Conservation (phyloP, 2,329 filamentous ascomycete species). For the Trichophyton equinum region DNA sequence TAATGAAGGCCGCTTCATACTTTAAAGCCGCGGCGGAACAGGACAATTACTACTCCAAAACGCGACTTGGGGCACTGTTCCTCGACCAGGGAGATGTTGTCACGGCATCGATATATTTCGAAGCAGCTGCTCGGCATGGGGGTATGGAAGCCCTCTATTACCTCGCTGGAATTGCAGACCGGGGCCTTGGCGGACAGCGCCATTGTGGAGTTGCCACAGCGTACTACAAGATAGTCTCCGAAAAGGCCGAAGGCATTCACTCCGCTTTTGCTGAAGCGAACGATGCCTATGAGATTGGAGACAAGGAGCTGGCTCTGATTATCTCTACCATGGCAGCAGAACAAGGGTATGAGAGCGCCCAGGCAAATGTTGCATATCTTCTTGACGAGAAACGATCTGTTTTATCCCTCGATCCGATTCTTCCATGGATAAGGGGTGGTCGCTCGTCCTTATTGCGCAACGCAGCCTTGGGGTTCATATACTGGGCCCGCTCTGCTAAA, state of each 20-base stretch:
- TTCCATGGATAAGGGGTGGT: constrained; percentile 35
- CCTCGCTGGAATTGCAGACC: constrained; percentile 71
- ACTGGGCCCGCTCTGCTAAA: constrained; percentile 89
- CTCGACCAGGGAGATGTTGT: constrained; percentile 77
- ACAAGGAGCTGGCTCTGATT: constrained; percentile 67
- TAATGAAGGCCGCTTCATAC: constrained; percentile 58
- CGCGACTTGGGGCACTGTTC: constrained; percentile 70
- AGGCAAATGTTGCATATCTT: constrained; percentile 80
- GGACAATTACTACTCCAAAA: constrained; percentile 67
- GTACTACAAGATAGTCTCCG: constrained; percentile 72
- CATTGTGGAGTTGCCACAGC: constrained; percentile 63
- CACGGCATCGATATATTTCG: constrained; percentile 73
- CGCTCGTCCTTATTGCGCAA: constrained; percentile 41
- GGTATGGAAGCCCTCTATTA: constrained; percentile 89
- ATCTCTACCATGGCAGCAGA: constrained; percentile 79
- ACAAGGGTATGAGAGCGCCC: constrained; percentile 78
- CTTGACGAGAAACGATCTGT: constrained; percentile 60
- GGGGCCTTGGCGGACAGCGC: constrained; percentile 67
- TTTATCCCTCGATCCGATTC: constrained; percentile 43
- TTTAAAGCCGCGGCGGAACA: constrained; percentile 72
- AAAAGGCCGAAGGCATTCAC: constrained; percentile 58
- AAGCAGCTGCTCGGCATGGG: constrained; percentile 67
- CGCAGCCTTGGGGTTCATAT: constrained; percentile 62
- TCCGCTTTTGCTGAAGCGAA: constrained; percentile 77
- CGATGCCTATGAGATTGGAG: constrained; percentile 63